Base-by-base conservation (phyloP, 2,329 filamentous ascomycete species). In the Trichophyton rubrum region DNA sequence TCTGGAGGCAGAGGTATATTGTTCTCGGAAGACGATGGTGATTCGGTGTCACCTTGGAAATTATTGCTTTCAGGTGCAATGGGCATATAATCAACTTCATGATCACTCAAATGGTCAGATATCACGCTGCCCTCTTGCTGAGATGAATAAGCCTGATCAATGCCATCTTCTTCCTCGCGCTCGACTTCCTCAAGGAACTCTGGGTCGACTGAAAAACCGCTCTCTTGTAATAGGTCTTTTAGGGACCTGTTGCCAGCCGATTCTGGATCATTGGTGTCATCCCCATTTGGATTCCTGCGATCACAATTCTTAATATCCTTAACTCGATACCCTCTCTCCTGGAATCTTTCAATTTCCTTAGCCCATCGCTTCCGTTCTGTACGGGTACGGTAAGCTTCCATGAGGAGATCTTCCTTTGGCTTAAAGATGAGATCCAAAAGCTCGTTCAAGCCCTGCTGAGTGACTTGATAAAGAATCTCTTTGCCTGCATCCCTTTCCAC, bases 401-500 rank as follows among this genome's bases (percentile, higher is more conserved):
- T 75, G 1, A 90, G 85, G 17, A 89, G 72, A 64, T 91, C 85
- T 72, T 97, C 92, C 65, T 87, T 86, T 3, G 81, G 79, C 66
- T 87, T 87, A 76, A 99, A 99, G 0, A 99, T 79, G 1, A 85
- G 81, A 68, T 97, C 89, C 0, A 99, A 82, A 1, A 97, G 78
- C 73, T 97, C 90, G 68, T 97, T 96, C 75, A 96, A 89, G 0
- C 90, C 88, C 72, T 96, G 88, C 72, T 96, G 90, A 0, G 89
- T 90, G 35, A 95, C 85, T 71, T 96, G 89, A 68, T 95, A 96
- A 0, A 97, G 77, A 3, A 96, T 87, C 69, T 97, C 90, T 66
- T 87, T 89, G 41, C 89, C 90, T 4, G 89, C 85, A 70, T 96
- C 90, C 62, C 82, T 82, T 71, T 96, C 90, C 0, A 87, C 85